Evolutionary conservation across 495 filamentous ascomycete genomes (phyloP).

Genomic region (Astrothelium macrocarpum): DNA sequence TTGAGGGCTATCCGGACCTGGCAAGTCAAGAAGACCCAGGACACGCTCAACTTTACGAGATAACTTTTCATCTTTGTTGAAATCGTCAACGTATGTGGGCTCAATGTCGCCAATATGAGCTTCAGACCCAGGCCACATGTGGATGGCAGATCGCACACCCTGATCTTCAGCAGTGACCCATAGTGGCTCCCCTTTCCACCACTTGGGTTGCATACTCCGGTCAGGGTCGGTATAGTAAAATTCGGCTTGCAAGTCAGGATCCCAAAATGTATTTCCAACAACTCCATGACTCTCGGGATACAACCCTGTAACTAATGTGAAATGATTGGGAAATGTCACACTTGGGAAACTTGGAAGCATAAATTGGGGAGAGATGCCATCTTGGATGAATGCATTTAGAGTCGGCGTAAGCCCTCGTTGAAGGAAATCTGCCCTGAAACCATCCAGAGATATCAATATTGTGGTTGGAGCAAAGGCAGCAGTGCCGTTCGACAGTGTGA

Average conservation of each 20-base stretch:
- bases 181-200: slow-evolving; percentile 84
- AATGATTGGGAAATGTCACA: slow-evolving; percentile 97
- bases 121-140: slow-evolving; percentile 98
- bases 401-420: slow-evolving; percentile 72
- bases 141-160: slow-evolving; percentile 66
- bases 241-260: slow-evolving; percentile 60
- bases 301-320: slow-evolving; percentile 83
- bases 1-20: slow-evolving; percentile 44
- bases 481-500: slow-evolving; percentile 61
- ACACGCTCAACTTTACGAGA: slow-evolving; percentile 66
- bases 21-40: slow-evolving; percentile 70
- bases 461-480: slow-evolving; percentile 83
- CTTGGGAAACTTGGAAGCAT: slow-evolving; percentile 92
- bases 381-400: slow-evolving; percentile 65
- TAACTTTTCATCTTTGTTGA: slow-evolving; percentile 65
- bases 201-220: slow-evolving; percentile 66
- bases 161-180: slow-evolving; percentile 86
- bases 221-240: slow-evolving; percentile 77
- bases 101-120: slow-evolving; percentile 59
- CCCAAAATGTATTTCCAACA: slow-evolving; percentile 92
- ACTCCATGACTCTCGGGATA: slow-evolving; percentile 90
- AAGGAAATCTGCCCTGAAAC: slow-evolving; percentile 94
- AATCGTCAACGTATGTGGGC: slow-evolving; percentile 72
- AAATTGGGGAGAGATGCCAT: slow-evolving; percentile 79
- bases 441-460: slow-evolving; percentile 87